These are phyloP conservation scores for Cutaneotrichosporon sp. DNA, from an alignment of 1,284 basidiomycete species.

Conservation along the genomic window DNA sequence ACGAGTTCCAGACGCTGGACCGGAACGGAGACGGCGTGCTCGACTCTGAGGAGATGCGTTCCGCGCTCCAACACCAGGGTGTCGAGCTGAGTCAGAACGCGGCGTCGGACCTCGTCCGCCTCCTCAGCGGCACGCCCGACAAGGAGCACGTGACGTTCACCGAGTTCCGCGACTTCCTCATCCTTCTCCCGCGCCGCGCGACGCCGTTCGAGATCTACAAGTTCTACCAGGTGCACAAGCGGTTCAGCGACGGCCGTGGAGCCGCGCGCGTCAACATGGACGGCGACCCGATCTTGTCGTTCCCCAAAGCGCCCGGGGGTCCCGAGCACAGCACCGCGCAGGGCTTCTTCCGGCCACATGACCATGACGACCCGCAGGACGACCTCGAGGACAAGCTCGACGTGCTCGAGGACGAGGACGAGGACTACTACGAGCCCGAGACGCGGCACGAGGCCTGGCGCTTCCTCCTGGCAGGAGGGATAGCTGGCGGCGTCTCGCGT, in stretches of 20 bases:
- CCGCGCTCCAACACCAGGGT: conserved; percentile 71
- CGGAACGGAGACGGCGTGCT: conserved; percentile 79
- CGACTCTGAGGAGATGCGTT: conserved; percentile 69
- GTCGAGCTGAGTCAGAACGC: conserved; percentile 68
- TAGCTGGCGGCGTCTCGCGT: conserved; percentile 92
- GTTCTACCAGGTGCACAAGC: conserved; percentile 71
- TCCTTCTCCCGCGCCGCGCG: conserved; percentile 77
- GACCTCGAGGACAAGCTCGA: conserved; percentile 56
- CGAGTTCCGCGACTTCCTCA: conserved; percentile 86
- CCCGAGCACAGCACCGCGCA: conserved; percentile 28
- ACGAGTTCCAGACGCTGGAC: conserved; percentile 84
- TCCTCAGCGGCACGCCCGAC: conserved; percentile 60
- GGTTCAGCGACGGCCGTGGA: conserved; percentile 72
- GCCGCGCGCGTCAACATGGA: conserved; percentile 81
- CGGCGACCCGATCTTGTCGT: conserved; percentile 61
- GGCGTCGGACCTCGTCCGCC: conserved; percentile 76
- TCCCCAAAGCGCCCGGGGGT: conserved; percentile 43
- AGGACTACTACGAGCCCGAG: conserved; percentile 65
- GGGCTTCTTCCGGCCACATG: conserved; percentile 27
- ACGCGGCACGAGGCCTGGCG: conserved; percentile 75
- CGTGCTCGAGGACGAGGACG: conserved; percentile 62
- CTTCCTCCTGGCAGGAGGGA: conserved; percentile 89
- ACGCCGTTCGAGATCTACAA: conserved; percentile 81
- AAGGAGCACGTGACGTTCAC: conserved; percentile 66
- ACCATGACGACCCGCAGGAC: conserved; percentile 45